phyloP scores from a whole-genome alignment of 2,329 filamentous ascomycete species.

The Zymoseptoria pseudotritici region DNA sequence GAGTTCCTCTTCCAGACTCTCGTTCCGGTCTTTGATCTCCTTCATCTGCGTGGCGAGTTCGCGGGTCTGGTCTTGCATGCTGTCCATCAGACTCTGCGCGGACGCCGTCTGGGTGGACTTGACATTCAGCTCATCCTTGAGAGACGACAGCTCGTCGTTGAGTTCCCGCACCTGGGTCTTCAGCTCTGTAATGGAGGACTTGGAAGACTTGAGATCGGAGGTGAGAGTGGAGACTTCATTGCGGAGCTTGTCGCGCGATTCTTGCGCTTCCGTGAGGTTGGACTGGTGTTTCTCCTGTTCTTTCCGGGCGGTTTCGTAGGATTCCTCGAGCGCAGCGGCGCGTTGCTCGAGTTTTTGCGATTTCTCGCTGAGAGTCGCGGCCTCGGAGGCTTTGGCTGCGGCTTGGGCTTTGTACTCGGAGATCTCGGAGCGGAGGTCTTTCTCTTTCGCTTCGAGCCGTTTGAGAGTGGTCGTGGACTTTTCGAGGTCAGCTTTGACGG shows the following conservation, averaged over 20 bases:
- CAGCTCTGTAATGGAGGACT: constrained; percentile 58
- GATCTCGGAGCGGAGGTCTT: constrained; percentile 70
- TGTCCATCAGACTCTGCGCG: constrained; percentile 76
- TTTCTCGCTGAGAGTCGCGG: constrained; percentile 71
- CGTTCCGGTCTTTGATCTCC: constrained; percentile 72
- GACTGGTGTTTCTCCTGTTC: constrained; percentile 71
- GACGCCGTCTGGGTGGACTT: constrained; percentile 80
- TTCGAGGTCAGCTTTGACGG: constrained; percentile 65
- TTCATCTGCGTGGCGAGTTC: constrained; percentile 89
- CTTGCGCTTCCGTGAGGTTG: constrained; percentile 69
- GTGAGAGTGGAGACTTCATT: constrained; percentile 65
- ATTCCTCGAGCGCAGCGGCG: constrained; percentile 70
- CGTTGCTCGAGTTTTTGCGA: constrained; percentile 65
- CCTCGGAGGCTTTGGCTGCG: constrained; percentile 67
- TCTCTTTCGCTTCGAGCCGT: constrained; percentile 72
- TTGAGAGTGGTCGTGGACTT: constrained; percentile 58
- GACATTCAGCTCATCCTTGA: constrained; percentile 74
- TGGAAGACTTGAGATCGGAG: constrained; percentile 56
- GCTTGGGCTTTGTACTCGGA: constrained; percentile 61
- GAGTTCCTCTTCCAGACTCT: constrained; percentile 86
- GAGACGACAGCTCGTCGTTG: constrained; percentile 56
- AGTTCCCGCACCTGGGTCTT: constrained; percentile 67
- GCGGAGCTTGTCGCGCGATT: constrained; percentile 62
- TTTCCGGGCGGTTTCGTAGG: constrained; percentile 63
- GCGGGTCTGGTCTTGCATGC: constrained; percentile 85